These are phyloP conservation scores for Cryptococcus jaspeensis DNA, from an alignment of 1,284 basidiomycete genomes.

Conservation along the genomic window DNA sequence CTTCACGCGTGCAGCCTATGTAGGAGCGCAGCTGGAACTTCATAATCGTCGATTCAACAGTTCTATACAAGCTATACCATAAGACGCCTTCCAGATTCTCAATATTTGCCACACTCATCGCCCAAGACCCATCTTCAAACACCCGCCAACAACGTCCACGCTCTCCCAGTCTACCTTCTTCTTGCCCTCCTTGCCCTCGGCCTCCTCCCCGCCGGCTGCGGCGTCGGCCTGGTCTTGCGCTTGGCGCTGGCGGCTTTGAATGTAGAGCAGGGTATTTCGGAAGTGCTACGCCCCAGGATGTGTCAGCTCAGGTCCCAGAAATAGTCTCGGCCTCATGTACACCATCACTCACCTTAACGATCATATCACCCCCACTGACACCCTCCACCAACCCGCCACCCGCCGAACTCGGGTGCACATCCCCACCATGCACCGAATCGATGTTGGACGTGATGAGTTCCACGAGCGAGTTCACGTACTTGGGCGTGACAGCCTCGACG, in stretches of 20 bases:
- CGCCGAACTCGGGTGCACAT: conserved; percentile 66
- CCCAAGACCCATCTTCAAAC: conserved; percentile 74
- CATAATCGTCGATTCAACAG: too few species aligned
- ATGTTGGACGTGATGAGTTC: conserved; percentile 88
- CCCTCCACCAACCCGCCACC: conserved; percentile 74
- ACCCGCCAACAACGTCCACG: conserved; percentile 78
- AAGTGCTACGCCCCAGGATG: conserved; percentile 63
- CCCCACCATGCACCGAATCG: conserved; percentile 76
- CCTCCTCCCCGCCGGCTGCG: conserved; percentile 9
- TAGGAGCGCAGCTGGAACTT: too few species aligned
- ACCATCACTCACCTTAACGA: conserved; percentile 52
- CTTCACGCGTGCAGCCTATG: too few species aligned
- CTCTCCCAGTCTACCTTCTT: conserved; percentile 65
- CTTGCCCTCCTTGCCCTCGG: conserved; percentile 56
- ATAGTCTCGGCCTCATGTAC: background rate
- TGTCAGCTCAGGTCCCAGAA: too few species aligned
- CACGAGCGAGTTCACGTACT: conserved; percentile 90
- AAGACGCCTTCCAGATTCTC: too few species aligned
- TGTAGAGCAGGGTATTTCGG: conserved; percentile 80
- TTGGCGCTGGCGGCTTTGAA: conserved; percentile 54
- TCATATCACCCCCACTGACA: conserved; percentile 86
- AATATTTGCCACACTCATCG: conserved; percentile 8
- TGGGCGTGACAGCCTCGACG: conserved; percentile 84
- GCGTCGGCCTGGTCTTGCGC: conserved; percentile 17
- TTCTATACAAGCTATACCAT: too few species aligned